phyloP scores from a whole-genome alignment of 768 basidiomycete species.

The Serendipita sp. region DNA sequence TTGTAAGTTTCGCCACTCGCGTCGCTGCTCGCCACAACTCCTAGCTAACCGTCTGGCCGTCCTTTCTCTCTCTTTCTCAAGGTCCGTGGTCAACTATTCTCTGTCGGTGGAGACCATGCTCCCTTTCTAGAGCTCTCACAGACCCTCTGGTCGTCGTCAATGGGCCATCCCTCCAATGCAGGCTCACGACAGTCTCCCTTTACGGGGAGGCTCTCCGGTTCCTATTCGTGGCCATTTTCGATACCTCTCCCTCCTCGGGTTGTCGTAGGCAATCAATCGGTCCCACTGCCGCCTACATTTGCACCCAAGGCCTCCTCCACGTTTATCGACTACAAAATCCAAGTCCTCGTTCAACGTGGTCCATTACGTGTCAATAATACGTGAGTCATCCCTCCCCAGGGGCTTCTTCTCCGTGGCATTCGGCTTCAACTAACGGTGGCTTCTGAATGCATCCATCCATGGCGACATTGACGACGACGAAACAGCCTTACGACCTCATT shows the following conservation, averaged over 20 bases:
- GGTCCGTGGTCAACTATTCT: neutral
- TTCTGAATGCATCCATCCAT: too few species aligned
- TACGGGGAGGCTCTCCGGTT: slow-evolving; percentile 2
- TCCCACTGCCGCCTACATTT: neutral
- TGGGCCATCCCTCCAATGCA: neutral
- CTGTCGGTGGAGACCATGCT: neutral
- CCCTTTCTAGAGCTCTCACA: slow-evolving; percentile 5
- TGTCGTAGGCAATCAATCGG: neutral
- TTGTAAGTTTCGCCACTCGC: neutral
- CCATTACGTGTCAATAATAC: slow-evolving; percentile 7
- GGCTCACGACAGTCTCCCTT: neutral
- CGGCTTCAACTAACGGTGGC: neutral
- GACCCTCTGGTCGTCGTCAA: neutral
- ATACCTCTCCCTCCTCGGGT: neutral
- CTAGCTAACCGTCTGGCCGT: neutral
- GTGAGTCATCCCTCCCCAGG: neutral
- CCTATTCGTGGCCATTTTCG: neutral
- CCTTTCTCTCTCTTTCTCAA: neutral
- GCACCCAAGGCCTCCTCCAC: neutral
- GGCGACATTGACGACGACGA: neutral
- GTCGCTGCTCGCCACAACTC: neutral
- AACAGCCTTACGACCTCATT: slow-evolving; percentile 4
- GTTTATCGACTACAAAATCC: slow-evolving; percentile 7
- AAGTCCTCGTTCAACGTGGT: slow-evolving; percentile 3
- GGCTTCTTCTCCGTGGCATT: neutral